Percentiles rank a stretch among this genome's conserved stretches.
phyloP scores from a whole-genome alignment of 2,329 filamentous ascomycete genomes.

The Sporothrix pseudoabietina region DNA sequence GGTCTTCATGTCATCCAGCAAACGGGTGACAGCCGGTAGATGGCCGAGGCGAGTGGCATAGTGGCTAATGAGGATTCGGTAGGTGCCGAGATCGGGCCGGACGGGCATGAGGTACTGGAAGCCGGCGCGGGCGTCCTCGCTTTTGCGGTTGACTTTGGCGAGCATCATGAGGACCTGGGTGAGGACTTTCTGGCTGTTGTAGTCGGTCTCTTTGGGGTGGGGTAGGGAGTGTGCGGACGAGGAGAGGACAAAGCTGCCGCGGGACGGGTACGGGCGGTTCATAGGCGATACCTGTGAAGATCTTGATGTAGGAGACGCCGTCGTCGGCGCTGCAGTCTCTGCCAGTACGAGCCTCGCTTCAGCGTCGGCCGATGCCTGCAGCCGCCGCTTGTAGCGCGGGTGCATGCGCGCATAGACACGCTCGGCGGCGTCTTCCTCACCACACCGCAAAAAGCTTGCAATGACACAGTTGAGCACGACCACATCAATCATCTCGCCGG shows the following conservation, averaged over 20 bases:
- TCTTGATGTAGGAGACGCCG: neutral
- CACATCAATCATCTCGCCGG: slow-evolving; percentile 86
- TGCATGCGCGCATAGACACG: slow-evolving; percentile 87
- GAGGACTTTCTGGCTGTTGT: slow-evolving; percentile 53
- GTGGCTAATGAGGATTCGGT: slow-evolving; percentile 75
- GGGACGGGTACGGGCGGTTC: neutral
- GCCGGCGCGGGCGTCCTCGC: slow-evolving; percentile 55
- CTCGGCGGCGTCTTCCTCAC: slow-evolving; percentile 75
- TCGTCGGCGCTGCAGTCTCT: neutral
- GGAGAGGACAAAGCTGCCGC: neutral
- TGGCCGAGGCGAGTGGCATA: slow-evolving; percentile 70
- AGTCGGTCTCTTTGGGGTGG: slow-evolving; percentile 39
- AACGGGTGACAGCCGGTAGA: slow-evolving; percentile 67
- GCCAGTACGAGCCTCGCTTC: neutral
- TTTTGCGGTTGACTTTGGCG: slow-evolving; percentile 54
- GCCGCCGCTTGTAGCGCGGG: slow-evolving; percentile 47
- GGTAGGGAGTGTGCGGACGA: neutral
- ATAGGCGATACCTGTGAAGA: neutral
- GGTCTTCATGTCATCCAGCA: slow-evolving; percentile 78
- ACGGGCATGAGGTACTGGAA: slow-evolving; percentile 67
- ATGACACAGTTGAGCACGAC: slow-evolving; percentile 86
- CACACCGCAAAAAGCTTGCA: slow-evolving; percentile 71
- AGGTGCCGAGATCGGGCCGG: slow-evolving; percentile 76
- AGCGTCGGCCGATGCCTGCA: neutral
- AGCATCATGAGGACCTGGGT: slow-evolving; percentile 62